Evolutionary conservation across 2,329 filamentous ascomycete genomes (phyloP).

Genomic region (Fusarium paranaense): DNA sequence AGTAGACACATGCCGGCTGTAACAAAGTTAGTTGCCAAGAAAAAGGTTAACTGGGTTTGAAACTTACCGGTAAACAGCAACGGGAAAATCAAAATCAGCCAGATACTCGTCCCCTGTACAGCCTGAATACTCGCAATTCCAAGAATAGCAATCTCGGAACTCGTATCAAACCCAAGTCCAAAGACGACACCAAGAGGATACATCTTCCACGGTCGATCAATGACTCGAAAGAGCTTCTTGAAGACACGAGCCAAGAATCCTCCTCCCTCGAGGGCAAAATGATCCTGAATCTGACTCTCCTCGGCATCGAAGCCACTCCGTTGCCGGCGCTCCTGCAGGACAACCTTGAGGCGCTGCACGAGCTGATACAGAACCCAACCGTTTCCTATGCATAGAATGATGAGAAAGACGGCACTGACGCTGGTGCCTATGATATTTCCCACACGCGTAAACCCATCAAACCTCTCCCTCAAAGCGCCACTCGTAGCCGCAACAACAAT

Average conservation of each 20-base stretch:
- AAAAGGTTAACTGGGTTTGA: neutral
- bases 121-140: constrained; percentile 92
- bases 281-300: constrained; percentile 48
- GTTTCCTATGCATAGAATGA: constrained; percentile 86
- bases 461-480: constrained; percentile 82
- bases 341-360: constrained; percentile 72
- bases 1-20: constrained; percentile 92
- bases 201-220: constrained; percentile 92
- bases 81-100: constrained; percentile 94
- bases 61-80: constrained; percentile 83
- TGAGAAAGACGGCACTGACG: constrained; percentile 84
- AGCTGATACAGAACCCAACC: constrained; percentile 86
- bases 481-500: constrained; percentile 92
- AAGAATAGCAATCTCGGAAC: constrained; percentile 90
- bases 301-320: constrained; percentile 44
- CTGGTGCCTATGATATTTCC: constrained; percentile 92
- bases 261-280: constrained; percentile 78
- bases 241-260: constrained; percentile 81
- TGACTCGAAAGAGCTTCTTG: constrained; percentile 79
- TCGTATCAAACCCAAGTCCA: constrained; percentile 94
- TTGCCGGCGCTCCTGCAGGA: constrained; percentile 59
- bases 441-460: constrained; percentile 81
- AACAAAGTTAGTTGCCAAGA: neutral
- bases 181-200: constrained; percentile 90
- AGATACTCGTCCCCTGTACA: constrained; percentile 86